Conservation (phyloP, 768 basidiomycete genomes). For the Amanita polypyramis region DNA sequence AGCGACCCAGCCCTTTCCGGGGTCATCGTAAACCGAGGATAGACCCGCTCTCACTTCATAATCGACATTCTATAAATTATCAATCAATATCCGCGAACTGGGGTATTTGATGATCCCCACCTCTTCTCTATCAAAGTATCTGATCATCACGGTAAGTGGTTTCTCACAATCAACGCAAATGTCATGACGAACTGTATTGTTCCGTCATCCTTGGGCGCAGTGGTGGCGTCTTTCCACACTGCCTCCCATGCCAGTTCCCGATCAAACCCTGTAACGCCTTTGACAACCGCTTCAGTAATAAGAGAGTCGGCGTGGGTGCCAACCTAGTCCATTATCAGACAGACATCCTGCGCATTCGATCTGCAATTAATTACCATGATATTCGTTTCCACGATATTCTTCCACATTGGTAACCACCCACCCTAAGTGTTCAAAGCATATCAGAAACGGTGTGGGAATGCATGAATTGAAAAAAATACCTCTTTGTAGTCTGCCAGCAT, state of each 20-base stretch:
- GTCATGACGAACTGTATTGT: slow-evolving; percentile 17
- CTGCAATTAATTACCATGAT: slow-evolving; percentile 48
- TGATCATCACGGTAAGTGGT: slow-evolving; percentile 13
- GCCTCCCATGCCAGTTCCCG: slow-evolving; percentile 59
- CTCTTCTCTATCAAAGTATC: slow-evolving; percentile 69
- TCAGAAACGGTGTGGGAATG: neutral
- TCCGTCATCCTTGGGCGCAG: slow-evolving; percentile 47
- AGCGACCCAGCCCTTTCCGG: slow-evolving; percentile 63
- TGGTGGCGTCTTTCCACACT: slow-evolving; percentile 62
- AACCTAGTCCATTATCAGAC: slow-evolving; percentile 30
- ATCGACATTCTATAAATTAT: slow-evolving; percentile 42
- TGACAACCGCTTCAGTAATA: slow-evolving; percentile 60
- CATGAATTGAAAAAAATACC: slow-evolving; percentile 20
- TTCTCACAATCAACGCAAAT: neutral
- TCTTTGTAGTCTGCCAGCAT: slow-evolving; percentile 74
- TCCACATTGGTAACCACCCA: slow-evolving; percentile 89
- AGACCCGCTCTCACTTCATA: slow-evolving; percentile 78
- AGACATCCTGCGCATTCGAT: neutral
- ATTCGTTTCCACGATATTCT: slow-evolving; percentile 79
- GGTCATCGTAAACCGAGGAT: slow-evolving; percentile 46
- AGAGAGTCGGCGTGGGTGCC: slow-evolving; percentile 75
- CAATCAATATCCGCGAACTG: neutral
- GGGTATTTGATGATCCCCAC: slow-evolving; percentile 19
- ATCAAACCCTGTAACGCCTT: slow-evolving; percentile 57
- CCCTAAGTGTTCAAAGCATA: slow-evolving; percentile 24